Evolutionary conservation across 352 stramenopile genomes (phyloP), one percentile per base, ranked within the genome.

Genomic region (Pythium brassicae): DNA sequence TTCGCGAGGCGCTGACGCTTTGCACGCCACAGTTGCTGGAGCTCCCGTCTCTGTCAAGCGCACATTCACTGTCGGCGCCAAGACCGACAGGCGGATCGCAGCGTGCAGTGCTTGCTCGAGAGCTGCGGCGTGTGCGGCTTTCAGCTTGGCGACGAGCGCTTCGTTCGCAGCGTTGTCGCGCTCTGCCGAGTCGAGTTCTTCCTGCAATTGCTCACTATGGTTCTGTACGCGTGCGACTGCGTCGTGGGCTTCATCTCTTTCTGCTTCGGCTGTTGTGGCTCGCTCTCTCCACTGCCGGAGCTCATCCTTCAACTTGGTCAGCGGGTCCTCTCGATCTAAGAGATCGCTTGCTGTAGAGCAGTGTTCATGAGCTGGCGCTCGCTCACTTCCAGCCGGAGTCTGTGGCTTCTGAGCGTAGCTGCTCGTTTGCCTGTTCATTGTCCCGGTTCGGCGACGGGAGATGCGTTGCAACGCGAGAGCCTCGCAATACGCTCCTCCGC

Each of bases 11-110:
- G 74, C 50, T 14, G 50, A 17, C 11, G 71, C 51, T 27, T 59
- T 62, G 42, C 71, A 85, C 37, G 65, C 57, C 2, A 71, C 37
- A 9, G 58, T 42, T 15, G 29, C 64, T 45, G 54, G 59, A 14
- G 70, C 55, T 20, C 63, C 25, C 8, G 61, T 69, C 29, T 75
- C 68, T 19, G 68, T 78, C 35, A 94, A 54, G 50, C 92, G 80
- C 15, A 92, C 82, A 45, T 92, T 92, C 8, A 92, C 82, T 0
- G 82, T 94, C 4, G 82, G 84, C n/a, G 84, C 82, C 15, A 94
- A 80, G 2, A 92, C 75, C 32, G 82, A 94, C 4, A 94, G 63
- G 1, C 84, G 76, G 20, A 94, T 71, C 14, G 72, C 55, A 0
- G 71, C 76, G 15, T 85, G 69, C 19, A 85, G 17, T 0, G 74